These are phyloP conservation scores for Hemerocallis citrina DNA, from an alignment of 106 monocot species.

Conservation along the genomic window DNA sequence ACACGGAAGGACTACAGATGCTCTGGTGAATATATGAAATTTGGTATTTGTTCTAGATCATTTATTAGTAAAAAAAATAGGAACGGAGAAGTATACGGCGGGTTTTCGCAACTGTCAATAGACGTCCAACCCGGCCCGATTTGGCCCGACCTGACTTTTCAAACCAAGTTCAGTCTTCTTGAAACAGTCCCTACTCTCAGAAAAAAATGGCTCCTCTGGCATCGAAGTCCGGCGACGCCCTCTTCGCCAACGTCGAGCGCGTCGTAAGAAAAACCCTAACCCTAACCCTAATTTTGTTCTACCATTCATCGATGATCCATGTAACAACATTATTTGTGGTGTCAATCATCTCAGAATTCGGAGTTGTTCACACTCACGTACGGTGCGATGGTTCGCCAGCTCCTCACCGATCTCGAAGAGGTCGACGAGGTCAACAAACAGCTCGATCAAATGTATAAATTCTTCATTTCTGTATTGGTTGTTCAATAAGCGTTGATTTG, in stretches of 20 bases:
- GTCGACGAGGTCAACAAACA: slow-evolving; percentile 99
- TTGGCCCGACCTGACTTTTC: no score
- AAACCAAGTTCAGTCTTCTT: no score
- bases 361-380: slow-evolving; percentile 97
- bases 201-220: slow-evolving; percentile 58
- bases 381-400: slow-evolving; percentile 93
- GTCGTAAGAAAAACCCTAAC: slow-evolving; percentile 42
- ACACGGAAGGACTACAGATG: no score
- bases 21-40: no score
- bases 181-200: no score
- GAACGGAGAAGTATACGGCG: no score
- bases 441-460: slow-evolving; percentile 95
- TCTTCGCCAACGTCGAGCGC: slow-evolving; percentile 90
- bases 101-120: no score
- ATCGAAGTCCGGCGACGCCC: slow-evolving; percentile 73
- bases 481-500: no score
- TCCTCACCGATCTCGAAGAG: slow-evolving; percentile 97
- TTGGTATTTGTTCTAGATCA: no score
- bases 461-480: no score
- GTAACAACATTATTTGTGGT: background rate
- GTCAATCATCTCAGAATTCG: slow-evolving; percentile 74
- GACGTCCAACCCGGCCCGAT: no score
- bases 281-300: background rate
- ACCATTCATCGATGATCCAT: background rate
- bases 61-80: no score